phyloP scores from a whole-genome alignment of 768 basidiomycete genomes.

The Chiua virens region DNA sequence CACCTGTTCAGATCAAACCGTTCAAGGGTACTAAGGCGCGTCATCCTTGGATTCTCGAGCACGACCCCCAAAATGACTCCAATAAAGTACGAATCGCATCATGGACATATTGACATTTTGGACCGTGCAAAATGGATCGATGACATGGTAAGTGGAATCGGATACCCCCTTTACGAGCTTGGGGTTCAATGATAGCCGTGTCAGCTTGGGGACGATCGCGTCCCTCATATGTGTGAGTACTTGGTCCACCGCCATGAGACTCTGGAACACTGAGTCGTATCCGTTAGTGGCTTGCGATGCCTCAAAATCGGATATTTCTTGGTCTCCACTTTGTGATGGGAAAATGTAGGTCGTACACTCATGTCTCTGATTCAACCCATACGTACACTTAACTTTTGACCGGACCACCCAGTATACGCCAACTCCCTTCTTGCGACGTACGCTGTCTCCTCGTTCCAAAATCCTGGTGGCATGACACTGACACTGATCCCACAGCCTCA shows the following conservation, averaged over 20 bases:
- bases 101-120: slow-evolving; percentile 22
- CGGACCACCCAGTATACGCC: slow-evolving; percentile 22
- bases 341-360: slow-evolving; percentile 15
- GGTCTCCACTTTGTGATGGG: slow-evolving; percentile 24
- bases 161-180: no score
- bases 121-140: slow-evolving; percentile 23
- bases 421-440: no score
- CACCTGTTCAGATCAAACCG: slow-evolving; percentile 40
- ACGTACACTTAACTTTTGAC: neutral
- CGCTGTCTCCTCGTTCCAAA: slow-evolving; percentile 5
- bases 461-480: neutral
- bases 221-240: slow-evolving; percentile 21
- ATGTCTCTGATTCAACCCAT: neutral
- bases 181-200: neutral
- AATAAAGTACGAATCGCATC: slow-evolving; percentile 19
- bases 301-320: slow-evolving; percentile 24
- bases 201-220: slow-evolving; percentile 13
- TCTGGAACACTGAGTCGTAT: neutral
- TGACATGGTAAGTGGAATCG: slow-evolving; percentile 14
- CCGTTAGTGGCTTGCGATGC: slow-evolving; percentile 20
- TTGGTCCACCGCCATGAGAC: neutral
- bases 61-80: neutral
- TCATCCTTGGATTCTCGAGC: neutral
- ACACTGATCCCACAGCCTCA: slow-evolving; percentile 14
- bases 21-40: slow-evolving; percentile 37